Percentiles rank a stretch among this genome's conserved stretches.
Evolutionary conservation across 1,284 basidiomycete genomes (phyloP).

Genomic region (Laetiporus sulphureus): DNA sequence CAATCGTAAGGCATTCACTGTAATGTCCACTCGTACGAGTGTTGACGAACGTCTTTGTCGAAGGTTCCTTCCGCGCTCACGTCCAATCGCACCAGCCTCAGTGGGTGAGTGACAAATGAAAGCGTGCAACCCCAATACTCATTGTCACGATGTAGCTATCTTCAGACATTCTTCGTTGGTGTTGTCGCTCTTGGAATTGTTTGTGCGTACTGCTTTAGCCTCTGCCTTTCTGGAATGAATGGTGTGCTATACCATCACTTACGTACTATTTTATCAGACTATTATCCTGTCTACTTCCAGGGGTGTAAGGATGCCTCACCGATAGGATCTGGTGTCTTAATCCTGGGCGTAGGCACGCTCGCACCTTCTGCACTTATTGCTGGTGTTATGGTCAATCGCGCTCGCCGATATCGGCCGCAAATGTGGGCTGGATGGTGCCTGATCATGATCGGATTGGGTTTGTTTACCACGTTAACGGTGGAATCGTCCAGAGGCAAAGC

Average conservation of each 20-base stretch:
- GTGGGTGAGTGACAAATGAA: conserved; percentile 11
- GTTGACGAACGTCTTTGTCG: neutral
- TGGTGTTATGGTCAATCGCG: conserved; percentile 22
- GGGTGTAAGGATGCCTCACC: conserved; percentile 25
- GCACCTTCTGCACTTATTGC: conserved; percentile 23
- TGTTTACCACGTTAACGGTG: too few relatives aligned
- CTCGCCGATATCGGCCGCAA: conserved; percentile 28
- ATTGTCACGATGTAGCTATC: conserved; percentile 3
- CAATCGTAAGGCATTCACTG: neutral
- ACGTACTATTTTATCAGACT: too few relatives aligned
- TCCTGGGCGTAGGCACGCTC: conserved; percentile 27
- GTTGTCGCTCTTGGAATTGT: conserved; percentile 7
- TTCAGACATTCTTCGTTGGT: conserved; percentile 9
- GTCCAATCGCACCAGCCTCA: conserved; percentile 13
- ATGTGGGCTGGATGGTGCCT: conserved; percentile 33
- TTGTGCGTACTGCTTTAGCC: too few relatives aligned
- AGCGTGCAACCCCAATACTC: neutral
- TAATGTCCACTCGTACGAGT: neutral
- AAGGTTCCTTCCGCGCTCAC: conserved; percentile 22
- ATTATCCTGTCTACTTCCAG: conserved; percentile 8
- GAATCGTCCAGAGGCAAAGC: too few relatives aligned
- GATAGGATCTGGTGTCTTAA: conserved; percentile 33
- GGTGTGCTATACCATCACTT: too few relatives aligned
- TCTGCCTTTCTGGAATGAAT: too few relatives aligned
- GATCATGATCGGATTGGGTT: too few relatives aligned